phyloP scores from a whole-genome alignment of 1,139 yeast species.

The Geotrichum aggregatum region DNA sequence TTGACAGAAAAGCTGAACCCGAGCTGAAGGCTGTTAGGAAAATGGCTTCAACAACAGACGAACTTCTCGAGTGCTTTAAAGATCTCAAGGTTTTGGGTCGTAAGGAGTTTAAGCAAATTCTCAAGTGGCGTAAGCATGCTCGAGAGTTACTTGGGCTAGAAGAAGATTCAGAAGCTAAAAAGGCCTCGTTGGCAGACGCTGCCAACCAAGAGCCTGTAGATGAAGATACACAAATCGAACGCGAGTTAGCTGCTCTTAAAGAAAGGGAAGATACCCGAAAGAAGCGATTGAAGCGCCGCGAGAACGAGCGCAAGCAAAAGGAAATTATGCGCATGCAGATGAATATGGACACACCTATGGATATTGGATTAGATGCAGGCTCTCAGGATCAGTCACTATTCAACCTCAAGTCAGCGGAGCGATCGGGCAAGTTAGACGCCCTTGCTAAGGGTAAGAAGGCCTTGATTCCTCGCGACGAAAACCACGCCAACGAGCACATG shows the following conservation, averaged over 20 bases:
- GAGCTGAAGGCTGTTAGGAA: slow-evolving; percentile 70
- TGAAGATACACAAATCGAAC: slow-evolving; percentile 86
- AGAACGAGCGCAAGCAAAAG: slow-evolving; percentile 79
- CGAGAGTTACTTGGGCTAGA: slow-evolving; percentile 74
- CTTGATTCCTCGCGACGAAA: slow-evolving; percentile 53
- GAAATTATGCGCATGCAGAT: slow-evolving; percentile 90
- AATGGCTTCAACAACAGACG: slow-evolving; percentile 71
- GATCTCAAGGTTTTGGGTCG: slow-evolving; percentile 92
- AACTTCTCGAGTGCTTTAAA: slow-evolving; percentile 74
- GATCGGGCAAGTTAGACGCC: slow-evolving; percentile 72
- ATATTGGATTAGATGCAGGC: slow-evolving; percentile 93
- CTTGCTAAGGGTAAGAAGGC: slow-evolving; percentile 78
- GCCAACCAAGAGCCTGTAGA: slow-evolving; percentile 57
- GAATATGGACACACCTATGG: slow-evolving; percentile 92
- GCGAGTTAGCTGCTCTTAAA: slow-evolving; percentile 69
- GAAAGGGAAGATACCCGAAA: slow-evolving; percentile 64
- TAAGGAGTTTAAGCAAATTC: slow-evolving; percentile 79
- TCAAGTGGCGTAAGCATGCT: slow-evolving; percentile 86
- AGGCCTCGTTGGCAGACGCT: slow-evolving; percentile 39
- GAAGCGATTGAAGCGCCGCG: slow-evolving; percentile 76
- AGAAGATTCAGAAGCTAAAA: slow-evolving; percentile 36
- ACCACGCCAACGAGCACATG: slow-evolving; percentile 44
- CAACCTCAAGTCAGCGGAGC: slow-evolving; percentile 76
- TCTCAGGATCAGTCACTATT: slow-evolving; percentile 78
- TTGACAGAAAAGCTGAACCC: slow-evolving; percentile 54